These are phyloP conservation scores for Entomortierella parvispora DNA, from an alignment of 192 early-diverging fungal species.

Conservation along the genomic window DNA sequence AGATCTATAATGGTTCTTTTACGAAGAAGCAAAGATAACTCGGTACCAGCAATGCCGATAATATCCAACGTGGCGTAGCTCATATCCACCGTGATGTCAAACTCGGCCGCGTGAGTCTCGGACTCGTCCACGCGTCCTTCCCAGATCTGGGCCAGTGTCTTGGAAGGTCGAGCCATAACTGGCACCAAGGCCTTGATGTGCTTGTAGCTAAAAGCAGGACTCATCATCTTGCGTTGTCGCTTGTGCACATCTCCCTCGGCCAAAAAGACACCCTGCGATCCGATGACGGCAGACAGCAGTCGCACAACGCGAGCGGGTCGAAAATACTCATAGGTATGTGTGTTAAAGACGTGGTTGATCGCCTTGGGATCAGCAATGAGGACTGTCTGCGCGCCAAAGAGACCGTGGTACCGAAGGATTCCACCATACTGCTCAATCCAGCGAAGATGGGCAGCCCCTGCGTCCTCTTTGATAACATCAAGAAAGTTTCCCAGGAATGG, in stretches of 20 bases:
- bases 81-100: constrained; percentile 52
- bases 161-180: constrained; percentile 42
- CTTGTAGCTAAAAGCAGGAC: constrained; percentile 60
- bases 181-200: constrained; percentile 58
- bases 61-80: constrained; percentile 57
- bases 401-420: constrained; percentile 56
- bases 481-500: constrained; percentile 57
- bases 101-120: constrained; percentile 30
- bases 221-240: constrained; percentile 66
- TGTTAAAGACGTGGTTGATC: constrained; percentile 56
- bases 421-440: constrained; percentile 65
- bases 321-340: constrained; percentile 56
- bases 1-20: neutral
- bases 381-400: constrained; percentile 53
- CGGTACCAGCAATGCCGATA: constrained; percentile 55
- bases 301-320: constrained; percentile 41
- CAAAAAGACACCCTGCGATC: constrained; percentile 57
- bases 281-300: constrained; percentile 52
- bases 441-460: constrained; percentile 50
- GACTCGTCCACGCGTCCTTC: constrained; percentile 28
- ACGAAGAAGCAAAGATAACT: no score
- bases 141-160: constrained; percentile 52
- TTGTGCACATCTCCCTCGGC: constrained; percentile 62
- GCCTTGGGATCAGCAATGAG: constrained; percentile 60
- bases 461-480: constrained; percentile 56